Evolutionary conservation across 2,329 filamentous ascomycete species (phyloP), one percentile per base, ranked within the genome.

Genomic region (Pseudogymnoascus sp.): DNA sequence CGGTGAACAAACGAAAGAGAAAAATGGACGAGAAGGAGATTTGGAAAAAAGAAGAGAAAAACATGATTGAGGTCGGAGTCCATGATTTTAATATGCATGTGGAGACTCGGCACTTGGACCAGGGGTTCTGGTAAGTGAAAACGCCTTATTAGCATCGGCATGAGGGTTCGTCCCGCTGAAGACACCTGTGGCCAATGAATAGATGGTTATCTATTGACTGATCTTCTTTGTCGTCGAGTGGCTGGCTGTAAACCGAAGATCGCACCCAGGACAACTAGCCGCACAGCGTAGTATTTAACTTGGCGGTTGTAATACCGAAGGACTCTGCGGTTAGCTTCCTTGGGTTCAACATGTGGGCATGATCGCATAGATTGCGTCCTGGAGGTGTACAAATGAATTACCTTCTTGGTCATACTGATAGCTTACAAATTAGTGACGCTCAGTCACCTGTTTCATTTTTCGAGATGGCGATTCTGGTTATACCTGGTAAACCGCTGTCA

Each of bases 181-280:
- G 29, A 56, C 26, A 33, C 9, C 26, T 33, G 50, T 31, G 29
- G 4, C 46, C 29, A 33, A 56, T 56, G 10, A 56, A n/a, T 33
- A 10, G 4, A 7, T 33, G n/a, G 4, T 33, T 56, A 56, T 9
- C n/a, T 31, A 10, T 13, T 13, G 26, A 19, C 26, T 33, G n/a
- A 31, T 31, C 50, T 13, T 33, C n/a, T 56, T 19, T 56, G 29
- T 56, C 5, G 5, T n/a, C 9, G 5, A 29, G 26, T 56, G 50
- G 29, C 50, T 56, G 50, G 50, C 50, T 56, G 50, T n/a, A 33
- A 56, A 19, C 50, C n/a, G 50, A 56, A 56, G 26, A 33, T 56
- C 50, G 9, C 29, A 56, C 9, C 50, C n/a, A 2, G 10, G 29
- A 7, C 7, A 1, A 26, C 15, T 29, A 56, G n/a, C 9, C 29